These are phyloP conservation scores for Leccinum ochraceum DNA, from an alignment of 768 basidiomycete species.

Conservation along the genomic window DNA sequence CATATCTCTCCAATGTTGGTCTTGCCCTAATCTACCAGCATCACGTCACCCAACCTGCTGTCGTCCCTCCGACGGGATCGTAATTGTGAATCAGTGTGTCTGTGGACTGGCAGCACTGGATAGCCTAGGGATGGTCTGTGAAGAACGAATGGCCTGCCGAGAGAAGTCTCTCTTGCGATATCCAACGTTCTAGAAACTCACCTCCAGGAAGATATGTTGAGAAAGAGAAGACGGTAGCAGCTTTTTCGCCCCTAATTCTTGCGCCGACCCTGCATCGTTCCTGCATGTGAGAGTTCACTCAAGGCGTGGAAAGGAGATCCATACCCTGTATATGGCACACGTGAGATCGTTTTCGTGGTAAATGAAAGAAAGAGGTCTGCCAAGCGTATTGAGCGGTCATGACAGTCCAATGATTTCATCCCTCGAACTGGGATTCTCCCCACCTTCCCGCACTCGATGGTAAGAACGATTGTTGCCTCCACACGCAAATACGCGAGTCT, in stretches of 20 bases:
- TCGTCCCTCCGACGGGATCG: conserved; percentile 8
- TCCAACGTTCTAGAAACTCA: conserved; percentile 15
- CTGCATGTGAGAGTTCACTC: conserved; percentile 18
- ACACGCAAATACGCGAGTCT: conserved; percentile 3
- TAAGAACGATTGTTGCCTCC: conserved; percentile 11
- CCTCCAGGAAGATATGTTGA: conserved; percentile 11
- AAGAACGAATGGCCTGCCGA: conserved; percentile 21
- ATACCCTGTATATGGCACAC: conserved; percentile 18
- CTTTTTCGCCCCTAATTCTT: conserved; percentile 4
- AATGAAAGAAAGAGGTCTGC: conserved; percentile 20
- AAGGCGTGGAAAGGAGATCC: conserved; percentile 2
- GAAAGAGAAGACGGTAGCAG: conserved; percentile 12
- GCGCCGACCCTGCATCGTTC: conserved; percentile 1
- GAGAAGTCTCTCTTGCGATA: conserved; percentile 21
- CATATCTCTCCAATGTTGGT: not conserved
- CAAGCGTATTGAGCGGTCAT: conserved; percentile 18
- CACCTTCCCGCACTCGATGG: conserved; percentile 21
- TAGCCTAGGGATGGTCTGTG: conserved; percentile 11
- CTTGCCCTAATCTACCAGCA: not conserved
- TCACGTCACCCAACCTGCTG: not conserved
- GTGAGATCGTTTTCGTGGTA: conserved; percentile 12
- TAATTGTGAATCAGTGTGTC: conserved; percentile 14
- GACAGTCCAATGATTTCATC: not conserved
- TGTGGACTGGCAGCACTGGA: conserved; percentile 15
- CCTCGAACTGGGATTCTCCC: conserved; percentile 7